Percentiles rank a stretch among this genome's conserved stretches.
Evolutionary conservation across 176 grass and related monocot species (phyloP).

Genomic region (Hordeum marinum): DNA sequence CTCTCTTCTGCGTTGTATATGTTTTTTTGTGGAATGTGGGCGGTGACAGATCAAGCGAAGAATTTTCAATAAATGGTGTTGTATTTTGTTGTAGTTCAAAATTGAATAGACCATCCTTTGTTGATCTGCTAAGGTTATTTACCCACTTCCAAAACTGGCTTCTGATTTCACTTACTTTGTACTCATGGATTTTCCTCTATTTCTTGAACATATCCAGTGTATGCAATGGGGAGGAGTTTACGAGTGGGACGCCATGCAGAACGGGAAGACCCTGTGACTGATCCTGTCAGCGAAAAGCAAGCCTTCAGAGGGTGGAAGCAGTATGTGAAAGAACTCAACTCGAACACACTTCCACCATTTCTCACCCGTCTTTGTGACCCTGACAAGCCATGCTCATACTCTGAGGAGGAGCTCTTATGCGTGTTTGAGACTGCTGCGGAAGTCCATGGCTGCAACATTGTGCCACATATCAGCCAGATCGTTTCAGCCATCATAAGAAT

Average conservation of each 20-base stretch:
- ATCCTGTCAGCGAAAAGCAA: neutral
- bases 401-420: conserved; percentile 35
- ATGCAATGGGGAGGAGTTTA: conserved; percentile 39
- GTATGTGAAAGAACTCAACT: conserved; percentile 51
- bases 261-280: conserved; percentile 16
- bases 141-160: neutral
- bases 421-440: conserved; percentile 53
- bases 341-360: conserved; percentile 55
- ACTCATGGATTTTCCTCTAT: conserved; percentile 5
- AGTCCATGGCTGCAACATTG: conserved; percentile 45
- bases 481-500: conserved; percentile 36
- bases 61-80: neutral
- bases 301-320: conserved; percentile 29
- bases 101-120: neutral
- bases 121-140: neutral
- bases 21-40: neutral
- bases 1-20: neutral
- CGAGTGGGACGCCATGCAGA: neutral
- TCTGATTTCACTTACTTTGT: neutral
- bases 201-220: conserved; percentile 21
- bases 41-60: neutral
- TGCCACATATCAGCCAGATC: conserved; percentile 42
- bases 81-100: neutral
- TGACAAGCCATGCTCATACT: conserved; percentile 16
- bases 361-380: conserved; percentile 41